These are phyloP conservation scores for Aspergillus sclerotioniger DNA, from an alignment of 495 filamentous ascomycete species.

Conservation along the genomic window DNA sequence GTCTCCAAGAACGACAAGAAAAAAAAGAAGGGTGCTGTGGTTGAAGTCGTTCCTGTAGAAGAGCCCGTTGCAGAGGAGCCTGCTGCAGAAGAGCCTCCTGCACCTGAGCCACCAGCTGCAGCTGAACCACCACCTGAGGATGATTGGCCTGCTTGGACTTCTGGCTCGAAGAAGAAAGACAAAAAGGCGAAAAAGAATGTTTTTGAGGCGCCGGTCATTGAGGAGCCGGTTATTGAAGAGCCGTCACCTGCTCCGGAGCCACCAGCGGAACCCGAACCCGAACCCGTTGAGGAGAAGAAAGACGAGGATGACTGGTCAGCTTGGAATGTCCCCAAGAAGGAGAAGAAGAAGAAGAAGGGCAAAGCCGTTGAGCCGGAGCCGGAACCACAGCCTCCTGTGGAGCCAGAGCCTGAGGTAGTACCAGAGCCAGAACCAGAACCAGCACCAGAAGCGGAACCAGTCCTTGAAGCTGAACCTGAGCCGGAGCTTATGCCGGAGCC, in stretches of 20 bases:
- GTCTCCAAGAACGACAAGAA: constrained; percentile 41
- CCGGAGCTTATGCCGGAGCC: constrained; percentile 18
- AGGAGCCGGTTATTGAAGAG: constrained; percentile 27
- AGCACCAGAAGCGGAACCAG: constrained; percentile 27
- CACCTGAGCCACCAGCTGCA: constrained; percentile 9
- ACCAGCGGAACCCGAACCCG: constrained; percentile 22
- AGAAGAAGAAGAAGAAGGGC: constrained; percentile 25
- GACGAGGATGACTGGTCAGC: constrained; percentile 18
- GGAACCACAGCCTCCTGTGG: constrained; percentile 22
- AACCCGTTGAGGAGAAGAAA: constrained; percentile 21
- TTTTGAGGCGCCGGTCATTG: constrained; percentile 18
- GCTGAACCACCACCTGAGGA: constrained; percentile 28
- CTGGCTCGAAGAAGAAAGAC: constrained; percentile 36
- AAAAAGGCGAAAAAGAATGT: constrained; percentile 34
- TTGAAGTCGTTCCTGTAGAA: constrained; percentile 25
- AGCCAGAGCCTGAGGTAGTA: constrained; percentile 22
- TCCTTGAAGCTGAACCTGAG: constrained; percentile 29
- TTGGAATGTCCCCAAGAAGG: constrained; percentile 15
- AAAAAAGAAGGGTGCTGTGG: constrained; percentile 34
- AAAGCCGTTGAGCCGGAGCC: constrained; percentile 25
- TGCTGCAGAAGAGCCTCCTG: constrained; percentile 14
- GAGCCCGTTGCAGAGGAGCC: constrained; percentile 22
- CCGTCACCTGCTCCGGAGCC: constrained; percentile 20
- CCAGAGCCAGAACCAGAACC: constrained; percentile 29
- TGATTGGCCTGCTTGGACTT: constrained; percentile 31